Base-by-base conservation (phyloP, 1,284 basidiomycete species). In the Cystobasidium slooffiae region DNA sequence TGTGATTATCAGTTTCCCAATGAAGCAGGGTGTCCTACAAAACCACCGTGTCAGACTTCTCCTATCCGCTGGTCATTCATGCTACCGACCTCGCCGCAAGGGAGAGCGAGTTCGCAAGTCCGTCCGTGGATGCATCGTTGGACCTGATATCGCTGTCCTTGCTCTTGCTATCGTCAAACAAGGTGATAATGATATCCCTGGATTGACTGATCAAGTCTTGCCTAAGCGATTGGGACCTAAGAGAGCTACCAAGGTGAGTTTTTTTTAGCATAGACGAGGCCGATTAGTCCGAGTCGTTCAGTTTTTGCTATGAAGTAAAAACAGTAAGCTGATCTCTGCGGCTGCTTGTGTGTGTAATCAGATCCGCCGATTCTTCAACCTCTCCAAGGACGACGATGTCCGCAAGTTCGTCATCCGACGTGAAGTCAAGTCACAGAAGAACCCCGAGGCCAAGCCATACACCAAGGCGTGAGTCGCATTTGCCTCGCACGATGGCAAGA, bases 51-150 rank as follows among this genome's bases (percentile, higher is more conserved):
- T 96, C 81, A 88, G 90, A 77, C 91, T 99, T 78, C 91, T 98
- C 81, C 92, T 99, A 83, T 83, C 91, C 79, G 92, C 94, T 84
- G 94, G 94, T 77, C 94, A 97, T 89, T 97, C 94, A 49, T 98
- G 96, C 89, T 98, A 94, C 89, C 93, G 96, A 81, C 84, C 87
- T 80, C 93, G 95, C 83, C 92, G 95, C 83, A 86, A 87, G 73
- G 96, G 96, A 83, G 94, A 99, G 87, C 93, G 96, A 86, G 94
- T 92, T 87, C 92, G 96, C 88, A 98, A 98, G 87, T 97, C 94
- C 80, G 93, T 99, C 78, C 92, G 95, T 77, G 96, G 96, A 69
- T 97, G 94, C 88, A 73, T 96, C 84, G 93, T 98, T 83, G 94
- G 91, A 80, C 87, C 93, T 81, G 96, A 99, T 84, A 97, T 98